Evolutionary conservation across 352 stramenopile genomes (phyloP).

Genomic region (Phytophthora europaea): DNA sequence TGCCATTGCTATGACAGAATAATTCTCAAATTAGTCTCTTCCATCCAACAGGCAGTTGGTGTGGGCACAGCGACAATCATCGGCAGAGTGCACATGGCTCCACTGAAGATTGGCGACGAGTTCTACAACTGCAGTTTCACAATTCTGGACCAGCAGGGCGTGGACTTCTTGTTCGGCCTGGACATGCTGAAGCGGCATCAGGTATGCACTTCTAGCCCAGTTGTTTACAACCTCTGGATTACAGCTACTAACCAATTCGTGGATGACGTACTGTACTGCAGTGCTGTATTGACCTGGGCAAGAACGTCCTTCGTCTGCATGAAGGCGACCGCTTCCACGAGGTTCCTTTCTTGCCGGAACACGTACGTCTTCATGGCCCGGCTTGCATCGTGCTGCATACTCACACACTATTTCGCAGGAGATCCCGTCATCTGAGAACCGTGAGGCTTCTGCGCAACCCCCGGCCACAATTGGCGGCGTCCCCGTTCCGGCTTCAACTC

Average conservation of each 20-base stretch:
- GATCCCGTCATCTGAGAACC: constrained; percentile 74
- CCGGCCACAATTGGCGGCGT: constrained; percentile 37
- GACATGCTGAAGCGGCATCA: constrained; percentile 99
- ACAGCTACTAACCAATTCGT: background rate
- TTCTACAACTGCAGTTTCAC: constrained; percentile 97
- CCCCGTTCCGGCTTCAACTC: constrained; percentile 37
- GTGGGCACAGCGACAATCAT: constrained; percentile 98
- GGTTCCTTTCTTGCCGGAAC: constrained; percentile 88
- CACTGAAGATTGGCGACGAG: constrained; percentile 90
- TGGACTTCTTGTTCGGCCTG: constrained; percentile 98
- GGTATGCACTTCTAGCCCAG: constrained; percentile 34
- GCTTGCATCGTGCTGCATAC: background rate
- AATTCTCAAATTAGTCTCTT: constrained; percentile 35
- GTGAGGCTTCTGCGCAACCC: constrained; percentile 33
- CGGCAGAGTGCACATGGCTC: constrained; percentile 94
- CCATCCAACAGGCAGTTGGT: constrained; percentile 83
- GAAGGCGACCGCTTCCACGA: constrained; percentile 77
- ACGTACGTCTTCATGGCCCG: constrained; percentile 51
- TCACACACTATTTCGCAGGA: constrained; percentile 48
- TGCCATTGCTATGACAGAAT: background rate
- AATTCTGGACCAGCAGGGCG: constrained; percentile 93
- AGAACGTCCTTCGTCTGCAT: constrained; percentile 90
- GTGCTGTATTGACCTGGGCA: constrained; percentile 96
- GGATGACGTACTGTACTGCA: constrained; percentile 40
- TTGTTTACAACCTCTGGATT: background rate